Base-by-base conservation (phyloP, 2,329 filamentous ascomycete genomes). In the Paracorniculantispora psalliotae region DNA sequence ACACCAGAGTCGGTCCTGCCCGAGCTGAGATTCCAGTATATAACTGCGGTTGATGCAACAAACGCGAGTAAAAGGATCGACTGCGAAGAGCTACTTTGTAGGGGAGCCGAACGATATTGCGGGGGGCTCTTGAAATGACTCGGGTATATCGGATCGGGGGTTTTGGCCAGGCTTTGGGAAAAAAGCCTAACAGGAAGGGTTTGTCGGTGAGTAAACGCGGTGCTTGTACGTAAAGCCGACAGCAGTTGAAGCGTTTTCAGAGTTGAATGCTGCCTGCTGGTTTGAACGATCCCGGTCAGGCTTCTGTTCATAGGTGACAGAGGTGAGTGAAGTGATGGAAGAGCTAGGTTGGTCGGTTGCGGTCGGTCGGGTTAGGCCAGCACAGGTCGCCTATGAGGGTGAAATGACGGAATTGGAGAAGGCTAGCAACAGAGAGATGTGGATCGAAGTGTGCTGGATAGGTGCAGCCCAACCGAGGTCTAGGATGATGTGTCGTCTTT, bases 71-170 rank as follows among this genome's bases (percentile, higher is more conserved):
- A 46, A 33, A 57, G 7, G 26, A 54, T 25, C 8, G 52, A 50
- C 25, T 57, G 59, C 3, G 43, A 47, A 25, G 25, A 10, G 30
- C 43, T 59, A n/a, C 57, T 59, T 19, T 43, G 49, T 12, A 59
- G 49, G 3, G 26, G 25, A 35, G 30, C 23, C n/a, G 37, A 33
- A 4, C 4, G 26, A 21, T 57, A 17, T 43, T 41, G 23, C 12
- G 1, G 46, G 3, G 13, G 13, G 19, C 19, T 21, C 25, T 35
- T 41, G 44, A 28, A 10, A 21, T 41, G 25, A 10, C 53, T 39
- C 33, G 44, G 23, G 21, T 7, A 12, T 3, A 25, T 23, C 30
- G 23, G 13, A 28, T 10, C 6, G 30, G 1, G 15, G 28, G 33
- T 25, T 30, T 48, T 49, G 15, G 33, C 30, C 21, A 30, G 30